phyloP scores from a whole-genome alignment of 345 rosid species.

The Brassica napus region Da-Ae NC_063445.1:55855001-55855500 shows the following conservation, averaged over 20 bases:
- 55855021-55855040: neutral
- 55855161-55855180: neutral
- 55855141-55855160: neutral
- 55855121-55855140: neutral
- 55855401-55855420: neutral
- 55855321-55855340: neutral
- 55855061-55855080: neutral
- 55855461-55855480: neutral
- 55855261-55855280: neutral
- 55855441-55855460: neutral
- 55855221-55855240: neutral
- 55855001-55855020: neutral
- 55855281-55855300: neutral
- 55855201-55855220: neutral
- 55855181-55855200: neutral
- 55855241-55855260: neutral
- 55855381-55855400: neutral
- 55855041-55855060: neutral
- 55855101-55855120: neutral
- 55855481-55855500: neutral
- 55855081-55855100: neutral
- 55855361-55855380: neutral
- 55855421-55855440: neutral
- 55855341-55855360: neutral
- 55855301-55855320: neutral